Percentiles rank a stretch among this genome's conserved stretches.
Conservation (phyloP, 1,284 basidiomycete species). For the Boletus semigastroideus region DNA sequence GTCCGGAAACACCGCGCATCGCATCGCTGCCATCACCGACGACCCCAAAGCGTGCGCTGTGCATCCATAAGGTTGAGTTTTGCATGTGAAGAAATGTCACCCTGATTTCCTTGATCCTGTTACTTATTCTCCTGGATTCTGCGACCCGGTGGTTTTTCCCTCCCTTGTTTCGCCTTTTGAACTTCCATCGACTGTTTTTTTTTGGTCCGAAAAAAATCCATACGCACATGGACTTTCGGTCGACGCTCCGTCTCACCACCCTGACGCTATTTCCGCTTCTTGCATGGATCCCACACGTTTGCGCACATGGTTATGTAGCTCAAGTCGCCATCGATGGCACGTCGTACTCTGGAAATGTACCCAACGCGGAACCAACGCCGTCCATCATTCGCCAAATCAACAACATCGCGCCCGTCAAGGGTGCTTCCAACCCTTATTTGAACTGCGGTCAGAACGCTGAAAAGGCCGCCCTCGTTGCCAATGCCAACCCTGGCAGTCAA, state of each 20-base stretch:
- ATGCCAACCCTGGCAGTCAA: slow-evolving; percentile 63
- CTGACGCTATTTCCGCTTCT: slow-evolving; percentile 28
- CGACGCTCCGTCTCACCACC: slow-evolving; percentile 5
- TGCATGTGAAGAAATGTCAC: background rate
- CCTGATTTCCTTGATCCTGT: background rate
- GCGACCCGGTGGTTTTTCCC: background rate
- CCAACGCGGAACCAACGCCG: slow-evolving; percentile 39
- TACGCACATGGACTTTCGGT: slow-evolving; percentile 6
- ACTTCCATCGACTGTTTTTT: background rate
- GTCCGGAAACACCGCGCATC: background rate
- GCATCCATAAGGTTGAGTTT: background rate
- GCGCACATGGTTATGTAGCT: slow-evolving; percentile 60
- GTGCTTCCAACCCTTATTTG: slow-evolving; percentile 53
- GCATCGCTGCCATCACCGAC: slow-evolving; percentile 1
- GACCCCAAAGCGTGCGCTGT: background rate
- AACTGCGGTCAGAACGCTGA: slow-evolving; percentile 64
- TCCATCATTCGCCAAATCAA: slow-evolving; percentile 64
- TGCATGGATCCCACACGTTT: slow-evolving; percentile 32
- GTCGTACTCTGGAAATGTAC: slow-evolving; percentile 52
- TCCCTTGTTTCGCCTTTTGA: background rate
- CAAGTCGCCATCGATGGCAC: slow-evolving; percentile 56
- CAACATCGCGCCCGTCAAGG: slow-evolving; percentile 60
- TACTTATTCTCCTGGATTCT: background rate
- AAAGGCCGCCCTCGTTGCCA: slow-evolving; percentile 50
- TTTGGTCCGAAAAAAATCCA: background rate